Base-by-base conservation (phyloP, 495 filamentous ascomycete species). In the Halenospora varia region DNA sequence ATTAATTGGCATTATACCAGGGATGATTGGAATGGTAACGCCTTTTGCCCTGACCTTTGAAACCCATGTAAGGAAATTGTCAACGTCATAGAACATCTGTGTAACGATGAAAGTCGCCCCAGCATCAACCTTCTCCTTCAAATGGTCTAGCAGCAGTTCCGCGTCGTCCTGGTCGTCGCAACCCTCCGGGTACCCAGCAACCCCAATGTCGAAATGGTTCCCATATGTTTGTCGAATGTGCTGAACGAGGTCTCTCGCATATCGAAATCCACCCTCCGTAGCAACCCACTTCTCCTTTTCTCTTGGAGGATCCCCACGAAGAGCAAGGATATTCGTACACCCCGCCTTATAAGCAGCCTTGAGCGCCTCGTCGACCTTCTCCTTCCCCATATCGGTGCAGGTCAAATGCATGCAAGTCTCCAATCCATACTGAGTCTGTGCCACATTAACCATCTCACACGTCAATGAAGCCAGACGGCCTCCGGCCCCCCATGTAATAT, bases 361-460 rank as follows among this genome's bases (percentile, higher is more conserved):
- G 46, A 99, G 80, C 1, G 94, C 95, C 24, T 88, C 82, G 64
- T 97, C 90, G 58, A 99, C 86, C 73, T 90, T 96, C 23, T 89
- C 88, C 65, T 81, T 80, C 10, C 87, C 90, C 95, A 99, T 99
- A 68, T 97, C 95, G 42, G 95, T 99, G 72, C 95, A 99, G 1
- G 95, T 99, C 62, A 99, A 74, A 66, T 99, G 95, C 95, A 99
- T 99, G 73, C 92, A 97, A 8, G 95, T 97, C 76, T 99, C 95
- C 44, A 99, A 77, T 8, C 95, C 95, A 67, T 96, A 93, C 41
- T 91, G 89, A n/a, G 92, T 88, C 73, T 99, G 95, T 44, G 95
- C 94, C 54, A 95, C 90, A 49, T 88, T 85, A 54, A 99, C 93
- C 95, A 99, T 99, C 67, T 99, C 95, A 70, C 87, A 92, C 10